Percentiles rank a stretch among this genome's conserved stretches.
phyloP scores from a whole-genome alignment of 78 protist genomes.

The Polysphondylium violaceum region DNA sequence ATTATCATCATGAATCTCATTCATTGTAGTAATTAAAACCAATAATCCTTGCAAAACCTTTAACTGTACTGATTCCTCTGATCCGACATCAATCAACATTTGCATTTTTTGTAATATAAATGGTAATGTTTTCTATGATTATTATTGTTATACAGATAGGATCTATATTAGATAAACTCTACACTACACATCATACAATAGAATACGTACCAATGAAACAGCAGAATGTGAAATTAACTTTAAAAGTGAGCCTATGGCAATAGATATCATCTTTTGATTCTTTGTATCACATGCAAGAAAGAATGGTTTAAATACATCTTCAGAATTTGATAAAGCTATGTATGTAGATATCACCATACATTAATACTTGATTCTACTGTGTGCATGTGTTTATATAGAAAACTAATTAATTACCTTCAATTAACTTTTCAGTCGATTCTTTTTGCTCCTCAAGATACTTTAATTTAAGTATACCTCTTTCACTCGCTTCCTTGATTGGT shows the following conservation, averaged over 20 bases:
- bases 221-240: slow-evolving; percentile 75
- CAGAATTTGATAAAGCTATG: slow-evolving; percentile 56
- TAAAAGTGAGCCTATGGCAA: slow-evolving; percentile 65
- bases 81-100: slow-evolving; percentile 67
- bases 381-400: background rate
- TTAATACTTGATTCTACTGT: background rate
- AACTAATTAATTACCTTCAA: slow-evolving; percentile 5
- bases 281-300: slow-evolving; percentile 78
- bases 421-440: slow-evolving; percentile 24
- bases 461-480: slow-evolving; percentile 66
- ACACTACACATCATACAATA: background rate
- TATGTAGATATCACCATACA: background rate
- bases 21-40: slow-evolving; percentile 64
- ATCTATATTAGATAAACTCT: background rate
- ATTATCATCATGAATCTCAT: slow-evolving; percentile 71
- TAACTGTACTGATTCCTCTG: slow-evolving; percentile 73
- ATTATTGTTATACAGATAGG: background rate
- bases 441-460: slow-evolving; percentile 76
- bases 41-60: slow-evolving; percentile 77
- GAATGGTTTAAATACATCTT: slow-evolving; percentile 78
- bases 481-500: slow-evolving; percentile 66
- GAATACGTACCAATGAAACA: slow-evolving; percentile 49
- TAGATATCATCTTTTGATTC: slow-evolving; percentile 72
- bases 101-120: slow-evolving; percentile 40
- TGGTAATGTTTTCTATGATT: slow-evolving; percentile 47